Evolutionary conservation across 768 basidiomycete genomes (phyloP), one percentile per base, ranked within the genome.

Genomic region (Trametes coccinea): DNA sequence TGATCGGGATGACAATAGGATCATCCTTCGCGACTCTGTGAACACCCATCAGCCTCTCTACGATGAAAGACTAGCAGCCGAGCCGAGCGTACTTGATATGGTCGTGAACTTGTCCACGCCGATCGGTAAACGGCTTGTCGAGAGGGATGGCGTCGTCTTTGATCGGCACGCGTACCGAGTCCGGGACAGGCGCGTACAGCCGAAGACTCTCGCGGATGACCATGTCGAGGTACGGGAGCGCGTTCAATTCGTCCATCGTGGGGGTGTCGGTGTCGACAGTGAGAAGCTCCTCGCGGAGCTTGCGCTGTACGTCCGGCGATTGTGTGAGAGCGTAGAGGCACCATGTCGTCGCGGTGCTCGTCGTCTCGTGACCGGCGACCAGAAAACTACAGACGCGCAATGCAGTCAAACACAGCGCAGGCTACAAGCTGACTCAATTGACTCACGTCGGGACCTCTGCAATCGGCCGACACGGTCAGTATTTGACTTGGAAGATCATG

Each of bases 221-320:
- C 30, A 77, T 78, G 61, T 90, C 90, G 29, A 92, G 82, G 67
- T 88, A 90, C 0, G 86, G 81, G 3, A 93, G 75, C 2, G 80
- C 75, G 60, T 83, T 82, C 2, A 92, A 78, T 33, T 86, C 80
- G 49, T 91, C 89, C 85, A 91, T 89, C 3, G 80, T 79, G 3
- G 89, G 88, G 0, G 44, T 56, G 10, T 67, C 67, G 0, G 83
- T 84, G 0, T 77, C 68, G 11, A 86, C 75, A 0, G 73, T 68
- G 34, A 71, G 66, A 7, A 81, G 65, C 66, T 82, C 81, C 10
- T 75, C 71, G 29, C 78, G 77, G 0, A 81, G 72, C 33, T 72
- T 71, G 14, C 69, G 49, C 67, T 80, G 80, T 29, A 76, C 65
- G 2, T 71, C 71, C 1, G 74, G 75, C 29, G 76, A 63, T 10